phyloP scores from a whole-genome alignment of 1,284 basidiomycete species.

The Phellopilus nigrolimitatus region DNA sequence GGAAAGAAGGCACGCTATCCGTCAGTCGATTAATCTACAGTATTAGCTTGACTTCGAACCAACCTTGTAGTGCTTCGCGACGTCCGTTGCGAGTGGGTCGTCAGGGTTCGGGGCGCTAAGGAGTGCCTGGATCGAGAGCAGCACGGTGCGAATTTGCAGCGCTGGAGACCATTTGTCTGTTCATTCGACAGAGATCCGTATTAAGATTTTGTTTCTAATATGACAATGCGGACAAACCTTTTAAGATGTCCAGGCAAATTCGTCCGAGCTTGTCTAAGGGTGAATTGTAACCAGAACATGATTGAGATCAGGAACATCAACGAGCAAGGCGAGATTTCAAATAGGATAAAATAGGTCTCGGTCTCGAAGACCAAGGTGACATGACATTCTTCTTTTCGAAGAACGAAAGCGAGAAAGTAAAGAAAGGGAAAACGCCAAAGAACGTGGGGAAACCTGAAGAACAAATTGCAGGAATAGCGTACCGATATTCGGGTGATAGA shows the following conservation, averaged over 20 bases:
- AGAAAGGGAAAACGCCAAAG: not conserved
- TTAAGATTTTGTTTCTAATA: not conserved
- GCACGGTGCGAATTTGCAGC: constrained; percentile 94
- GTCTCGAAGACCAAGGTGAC: no score
- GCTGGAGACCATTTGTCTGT: constrained; percentile 99
- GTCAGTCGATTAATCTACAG: no score
- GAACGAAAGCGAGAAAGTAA: not conserved
- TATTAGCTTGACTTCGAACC: constrained; percentile 37
- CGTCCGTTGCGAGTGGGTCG: constrained; percentile 96
- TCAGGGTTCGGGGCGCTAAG: constrained; percentile 97
- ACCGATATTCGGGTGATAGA: constrained; percentile 99
- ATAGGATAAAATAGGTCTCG: no score
- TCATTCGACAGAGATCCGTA: not conserved
- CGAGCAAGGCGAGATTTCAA: no score
- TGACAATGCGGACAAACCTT: constrained; percentile 53
- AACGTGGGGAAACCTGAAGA: not conserved
- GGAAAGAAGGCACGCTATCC: no score
- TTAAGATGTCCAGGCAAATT: constrained; percentile 97
- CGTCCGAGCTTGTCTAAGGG: constrained; percentile 91
- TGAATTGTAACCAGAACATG: constrained; percentile 24
- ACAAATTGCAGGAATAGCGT: constrained; percentile 26
- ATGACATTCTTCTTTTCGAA: no score
- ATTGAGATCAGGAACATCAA: not conserved
- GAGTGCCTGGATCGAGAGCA: constrained; percentile 94
- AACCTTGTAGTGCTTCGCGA: constrained; percentile 95